Evolutionary conservation across 2,329 filamentous ascomycete species (phyloP), one percentile per base, ranked within the genome.

Genomic region (Didymosphaeria variabile): DNA sequence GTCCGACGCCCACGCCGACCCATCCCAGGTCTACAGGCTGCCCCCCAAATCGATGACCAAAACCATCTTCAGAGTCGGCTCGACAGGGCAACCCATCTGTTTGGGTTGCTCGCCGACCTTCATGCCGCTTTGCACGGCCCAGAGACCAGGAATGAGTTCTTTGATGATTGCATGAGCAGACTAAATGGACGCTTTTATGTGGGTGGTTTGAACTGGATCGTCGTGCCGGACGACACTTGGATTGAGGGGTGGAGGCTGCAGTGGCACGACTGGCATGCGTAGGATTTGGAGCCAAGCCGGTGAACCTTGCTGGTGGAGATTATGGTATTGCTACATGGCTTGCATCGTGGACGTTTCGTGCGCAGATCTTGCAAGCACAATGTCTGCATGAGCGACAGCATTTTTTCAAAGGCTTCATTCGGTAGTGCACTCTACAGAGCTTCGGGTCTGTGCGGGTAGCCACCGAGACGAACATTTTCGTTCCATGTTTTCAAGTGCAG

Each of bases 181-280:
- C 15, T 64, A 36, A 67, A 67, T 29, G 57, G 45, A 23, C 21
- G 53, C 23, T 52, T 63, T 19, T 67, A 62, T 44, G 19, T 54
- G 34, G 55, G 40, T 4, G 63, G 57, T 9, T 10, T 65, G 5
- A 34, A 46, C 2, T 62, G 60, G 32, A 45, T 42, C 4, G n/a
- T 65, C 29, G 55, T 26, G 2, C 19, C 10, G 9, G 55, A 55
- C 40, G 57, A 40, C 5, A 15, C 10, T 29, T 12, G 8, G 44
- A 19, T 0, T 6, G 6, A 21, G 5, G 29, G 31, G 1, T 63
- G 57, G 65, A 36, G 34, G 21, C 10, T 63, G 21, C 55, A 53
- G 36, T 51, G 57, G 38, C 40, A 56, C 55, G 26, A 46, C 8
- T 67, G 65, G 65, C 52, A 55, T 19, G 36, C 12, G 9, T 44